phyloP scores from a whole-genome alignment of 1,284 basidiomycete genomes.

The Rhodotorula sp. region DNA sequence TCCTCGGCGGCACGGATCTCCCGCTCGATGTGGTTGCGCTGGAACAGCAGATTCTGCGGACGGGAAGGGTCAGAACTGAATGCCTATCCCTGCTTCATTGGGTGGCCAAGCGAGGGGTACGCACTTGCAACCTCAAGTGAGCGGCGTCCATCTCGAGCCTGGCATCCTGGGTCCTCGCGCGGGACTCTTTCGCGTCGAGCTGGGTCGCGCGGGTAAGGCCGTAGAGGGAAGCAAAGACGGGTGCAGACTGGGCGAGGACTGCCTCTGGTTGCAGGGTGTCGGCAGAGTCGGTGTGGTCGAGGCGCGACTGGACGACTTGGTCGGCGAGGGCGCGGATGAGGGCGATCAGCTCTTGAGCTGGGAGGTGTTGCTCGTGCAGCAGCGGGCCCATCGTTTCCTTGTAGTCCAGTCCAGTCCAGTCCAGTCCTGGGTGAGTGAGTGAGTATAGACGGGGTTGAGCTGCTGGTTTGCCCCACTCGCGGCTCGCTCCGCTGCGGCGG shows the following conservation, averaged over 20 bases:
- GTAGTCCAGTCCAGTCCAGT: not conserved
- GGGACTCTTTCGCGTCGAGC: slow-evolving; percentile 20
- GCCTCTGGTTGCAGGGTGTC: slow-evolving; percentile 9
- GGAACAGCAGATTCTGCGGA: slow-evolving; percentile 42
- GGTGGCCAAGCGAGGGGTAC: not conserved
- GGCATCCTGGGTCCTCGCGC: slow-evolving; percentile 28
- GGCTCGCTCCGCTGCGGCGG: not conserved
- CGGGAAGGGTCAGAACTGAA: no score
- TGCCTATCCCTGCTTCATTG: no score
- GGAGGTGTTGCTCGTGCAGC: slow-evolving; percentile 30
- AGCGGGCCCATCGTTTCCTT: slow-evolving; percentile 28
- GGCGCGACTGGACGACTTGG: slow-evolving; percentile 15
- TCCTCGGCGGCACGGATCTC: slow-evolving; percentile 43
- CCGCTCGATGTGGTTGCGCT: slow-evolving; percentile 42
- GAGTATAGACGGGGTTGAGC: no score
- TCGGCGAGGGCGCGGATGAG: slow-evolving; percentile 39
- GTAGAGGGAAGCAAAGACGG: slow-evolving; percentile 31
- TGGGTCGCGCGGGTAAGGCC: slow-evolving; percentile 9
- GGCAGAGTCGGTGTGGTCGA: not conserved
- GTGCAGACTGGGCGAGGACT: slow-evolving; percentile 21
- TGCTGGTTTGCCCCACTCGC: not conserved
- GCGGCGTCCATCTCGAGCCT: slow-evolving; percentile 39
- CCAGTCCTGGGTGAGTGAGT: no score
- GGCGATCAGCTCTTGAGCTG: slow-evolving; percentile 25
- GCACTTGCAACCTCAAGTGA: slow-evolving; percentile 35